Percentiles rank a stretch among this genome's conserved stretches.
These are phyloP conservation scores for Cucurbita pepo DNA, from an alignment of 306 rosid species.

Conservation along the genomic window DNA sequence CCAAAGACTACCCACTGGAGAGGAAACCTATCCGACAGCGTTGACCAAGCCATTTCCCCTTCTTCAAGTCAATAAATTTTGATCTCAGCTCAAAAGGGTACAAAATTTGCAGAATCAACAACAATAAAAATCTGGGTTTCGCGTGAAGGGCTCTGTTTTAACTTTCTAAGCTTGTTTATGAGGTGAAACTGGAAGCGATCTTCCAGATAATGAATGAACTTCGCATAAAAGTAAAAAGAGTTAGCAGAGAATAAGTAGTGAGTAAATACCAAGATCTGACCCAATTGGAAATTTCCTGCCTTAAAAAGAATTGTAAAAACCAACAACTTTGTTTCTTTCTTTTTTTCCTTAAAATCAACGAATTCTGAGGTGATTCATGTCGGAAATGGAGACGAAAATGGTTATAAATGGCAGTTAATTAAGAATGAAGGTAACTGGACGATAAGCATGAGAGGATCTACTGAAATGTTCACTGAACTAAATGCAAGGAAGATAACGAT, in stretches of 20 bases:
- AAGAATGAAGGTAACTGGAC: neutral
- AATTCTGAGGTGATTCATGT: neutral
- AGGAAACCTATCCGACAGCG: neutral
- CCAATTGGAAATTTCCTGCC: neutral
- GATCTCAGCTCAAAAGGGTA: neutral
- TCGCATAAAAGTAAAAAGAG: no score
- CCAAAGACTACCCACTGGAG: neutral
- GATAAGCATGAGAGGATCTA: neutral
- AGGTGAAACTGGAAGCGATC: neutral
- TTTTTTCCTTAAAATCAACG: neutral
- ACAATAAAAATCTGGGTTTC: neutral
- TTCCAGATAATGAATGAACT: neutral
- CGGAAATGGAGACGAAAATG: neutral
- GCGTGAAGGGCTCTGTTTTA: neutral
- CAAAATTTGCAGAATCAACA: neutral
- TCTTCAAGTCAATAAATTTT: conserved; percentile 9
- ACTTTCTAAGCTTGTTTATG: neutral
- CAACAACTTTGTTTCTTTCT: neutral
- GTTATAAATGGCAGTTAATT: neutral
- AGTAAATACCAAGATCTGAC: neutral
- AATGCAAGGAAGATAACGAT: neutral
- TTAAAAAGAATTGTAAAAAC: neutral
- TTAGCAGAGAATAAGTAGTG: neutral
- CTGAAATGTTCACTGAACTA: neutral
- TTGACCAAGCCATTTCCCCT: neutral